phyloP scores from a whole-genome alignment of 208 protist genomes.

The Porcisia deanei region DNA sequence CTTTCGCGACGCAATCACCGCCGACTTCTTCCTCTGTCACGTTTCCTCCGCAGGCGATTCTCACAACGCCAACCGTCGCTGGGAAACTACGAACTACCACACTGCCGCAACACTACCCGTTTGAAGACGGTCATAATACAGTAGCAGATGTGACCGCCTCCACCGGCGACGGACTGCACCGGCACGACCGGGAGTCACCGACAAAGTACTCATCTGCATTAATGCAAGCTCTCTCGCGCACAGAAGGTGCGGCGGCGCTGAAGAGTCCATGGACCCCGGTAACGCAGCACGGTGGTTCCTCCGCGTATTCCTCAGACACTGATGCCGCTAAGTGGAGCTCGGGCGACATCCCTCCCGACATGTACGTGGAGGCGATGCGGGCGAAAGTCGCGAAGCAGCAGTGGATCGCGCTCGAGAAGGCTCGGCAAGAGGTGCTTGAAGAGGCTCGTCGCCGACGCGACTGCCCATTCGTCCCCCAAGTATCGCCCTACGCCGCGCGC shows the following conservation, averaged over 20 bases:
- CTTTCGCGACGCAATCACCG: not conserved
- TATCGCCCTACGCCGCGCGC: conserved; percentile 66
- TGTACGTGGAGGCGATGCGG: conserved; percentile 81
- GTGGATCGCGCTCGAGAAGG: conserved; percentile 78
- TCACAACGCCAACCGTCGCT: not conserved
- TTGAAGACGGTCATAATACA: conserved; percentile 10
- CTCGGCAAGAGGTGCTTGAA: conserved; percentile 65
- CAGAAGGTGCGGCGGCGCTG: conserved; percentile 39
- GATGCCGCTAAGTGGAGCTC: conserved; percentile 9
- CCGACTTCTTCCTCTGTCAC: not conserved
- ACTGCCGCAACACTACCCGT: not conserved
- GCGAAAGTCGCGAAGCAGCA: conserved; percentile 77
- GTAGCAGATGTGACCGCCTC: not conserved
- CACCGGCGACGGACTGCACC: not conserved
- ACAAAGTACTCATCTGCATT: conserved; percentile 53
- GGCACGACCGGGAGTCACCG: not conserved
- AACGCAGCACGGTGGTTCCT: conserved; percentile 5
- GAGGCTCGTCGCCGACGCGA: conserved; percentile 58
- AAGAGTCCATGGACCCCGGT: conserved; percentile 18
- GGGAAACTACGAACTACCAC: not conserved
- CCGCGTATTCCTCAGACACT: conserved; percentile 2
- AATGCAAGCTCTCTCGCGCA: conserved; percentile 61
- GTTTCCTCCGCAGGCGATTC: not conserved
- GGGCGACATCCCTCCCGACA: conserved; percentile 19
- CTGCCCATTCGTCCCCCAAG: conserved; percentile 72